Base-by-base conservation (phyloP, 306 rosid genomes). In the Amphicarpaea edgeworthii region DNA sequence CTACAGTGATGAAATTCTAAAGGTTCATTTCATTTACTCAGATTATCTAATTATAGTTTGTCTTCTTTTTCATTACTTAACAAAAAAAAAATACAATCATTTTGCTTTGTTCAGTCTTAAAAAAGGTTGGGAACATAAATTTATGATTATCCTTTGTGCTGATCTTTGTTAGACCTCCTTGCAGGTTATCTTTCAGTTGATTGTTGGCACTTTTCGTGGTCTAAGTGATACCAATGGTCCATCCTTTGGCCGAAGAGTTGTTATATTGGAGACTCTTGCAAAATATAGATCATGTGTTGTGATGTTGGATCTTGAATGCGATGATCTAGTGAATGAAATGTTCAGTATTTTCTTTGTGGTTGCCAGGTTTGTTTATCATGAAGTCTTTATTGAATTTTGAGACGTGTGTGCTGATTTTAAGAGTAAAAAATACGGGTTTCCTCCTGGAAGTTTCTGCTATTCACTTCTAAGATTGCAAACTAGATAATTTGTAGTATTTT, bases 271-370 rank as follows among this genome's bases (percentile, higher is more conserved):
- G 93, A 96, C 99, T 70, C 90, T 96, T 59, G 98, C 99, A 47
- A 92, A 85, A 67, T 96, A 96, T 86, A 96, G 99, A 87, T 96
- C 99, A 8, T 96, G 99, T 57, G 99, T 96, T 74, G 99, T 96
- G 74, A 96, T 96, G 98, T 81, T 96, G 86, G 99, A 96, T 83
- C 99, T 96, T 60, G 99, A 96, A 86, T 96, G 99, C 77, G 88
- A 93, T 79, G 97, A 89, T 79, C 83, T 96, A 85, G 99, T 96
- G 77, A 86, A 86, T 79, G 97, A 90, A 77, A 96, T 96, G 96
- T 90, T 96, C 91, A 83, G 84, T 83, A 89, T 91, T 45, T 96
- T 96, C 86, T 79, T 96, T 54, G 83, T 86, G 0, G 98, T 90
- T 84, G 97, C 91, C 88, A 96, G 99, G 99, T 96, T 82, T 63